A percentile compares a stretch with the other conserved stretches of the same genome.
phyloP scores from a whole-genome alignment of 495 filamentous ascomycete genomes.

The Hypoxylon perforatum region DNA sequence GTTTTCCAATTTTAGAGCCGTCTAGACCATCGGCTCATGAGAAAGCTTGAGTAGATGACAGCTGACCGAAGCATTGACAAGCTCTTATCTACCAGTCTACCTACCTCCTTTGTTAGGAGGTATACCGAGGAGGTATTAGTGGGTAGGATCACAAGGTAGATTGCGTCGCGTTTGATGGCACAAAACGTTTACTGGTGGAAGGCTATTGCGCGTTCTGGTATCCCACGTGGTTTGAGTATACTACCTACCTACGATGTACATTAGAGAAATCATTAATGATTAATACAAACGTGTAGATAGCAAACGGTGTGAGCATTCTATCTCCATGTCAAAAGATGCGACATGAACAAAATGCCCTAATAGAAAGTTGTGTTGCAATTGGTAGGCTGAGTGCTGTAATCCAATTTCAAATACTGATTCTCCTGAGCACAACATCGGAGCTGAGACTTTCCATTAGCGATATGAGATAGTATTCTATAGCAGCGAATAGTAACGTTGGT shows the following conservation, averaged over 20 bases:
- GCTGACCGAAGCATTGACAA: neutral
- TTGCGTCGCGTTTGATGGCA: neutral
- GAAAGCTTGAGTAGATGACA: neutral
- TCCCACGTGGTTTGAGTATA: neutral
- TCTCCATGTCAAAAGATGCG: too few species aligned
- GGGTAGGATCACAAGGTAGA: neutral
- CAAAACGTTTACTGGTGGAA: neutral
- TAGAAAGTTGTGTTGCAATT: too few species aligned
- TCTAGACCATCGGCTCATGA: constrained; percentile 23
- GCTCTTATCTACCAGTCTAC: neutral
- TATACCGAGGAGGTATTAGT: neutral
- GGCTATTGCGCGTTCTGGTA: neutral
- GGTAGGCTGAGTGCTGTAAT: neutral
- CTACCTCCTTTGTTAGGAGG: neutral
- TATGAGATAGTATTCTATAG: neutral
- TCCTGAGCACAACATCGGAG: neutral
- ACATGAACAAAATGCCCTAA: too few species aligned
- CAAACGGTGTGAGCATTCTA: too few species aligned
- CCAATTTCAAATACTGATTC: neutral
- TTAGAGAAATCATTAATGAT: neutral
- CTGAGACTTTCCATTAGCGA: neutral
- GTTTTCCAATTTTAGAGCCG: constrained; percentile 24
- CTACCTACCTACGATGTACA: neutral
- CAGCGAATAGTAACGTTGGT: neutral
- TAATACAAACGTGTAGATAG: too few species aligned